A percentile compares a stretch with the other conserved stretches of the same genome.
Conservation (phyloP, 2,329 filamentous ascomycete species). For the Scedosporium minutisporum region DNA sequence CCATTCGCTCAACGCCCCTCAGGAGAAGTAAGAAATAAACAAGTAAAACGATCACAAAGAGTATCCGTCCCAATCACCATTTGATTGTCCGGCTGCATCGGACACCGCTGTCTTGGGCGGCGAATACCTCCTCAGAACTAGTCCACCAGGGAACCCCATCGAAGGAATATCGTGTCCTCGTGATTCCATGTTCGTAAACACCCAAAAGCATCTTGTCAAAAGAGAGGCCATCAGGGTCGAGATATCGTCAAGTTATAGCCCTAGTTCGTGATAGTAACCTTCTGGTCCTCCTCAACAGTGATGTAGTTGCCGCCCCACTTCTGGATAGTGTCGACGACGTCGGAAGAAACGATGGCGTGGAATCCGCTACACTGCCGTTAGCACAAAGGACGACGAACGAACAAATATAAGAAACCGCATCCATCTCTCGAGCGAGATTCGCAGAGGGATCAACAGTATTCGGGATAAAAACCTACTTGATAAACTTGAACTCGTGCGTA, state of each 20-base stretch:
- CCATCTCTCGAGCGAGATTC: slow-evolving; percentile 2
- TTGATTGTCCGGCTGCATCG: background rate
- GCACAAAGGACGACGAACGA: background rate
- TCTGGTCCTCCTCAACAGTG: slow-evolving; percentile 66
- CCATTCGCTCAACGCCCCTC: background rate
- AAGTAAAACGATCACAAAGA: background rate
- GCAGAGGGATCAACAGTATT: background rate
- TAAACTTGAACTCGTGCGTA: slow-evolving; percentile 63
- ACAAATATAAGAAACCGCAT: background rate
- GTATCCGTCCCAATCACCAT: background rate
- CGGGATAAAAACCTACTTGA: slow-evolving; percentile 44
- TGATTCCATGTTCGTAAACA: background rate
- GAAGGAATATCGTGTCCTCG: background rate
- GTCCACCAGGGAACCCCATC: background rate
- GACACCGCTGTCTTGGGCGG: too few relatives aligned
- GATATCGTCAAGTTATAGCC: slow-evolving; percentile 13
- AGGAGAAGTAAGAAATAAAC: background rate
- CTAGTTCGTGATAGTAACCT: slow-evolving; percentile 39
- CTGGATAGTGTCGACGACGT: slow-evolving; percentile 58
- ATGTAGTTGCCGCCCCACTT: slow-evolving; percentile 42
- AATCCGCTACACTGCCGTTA: slow-evolving; percentile 54
- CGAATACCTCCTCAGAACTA: background rate
- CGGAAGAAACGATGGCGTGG: slow-evolving; percentile 61
- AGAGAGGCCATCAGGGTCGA: background rate
- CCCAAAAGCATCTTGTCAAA: background rate